Conservation (phyloP, 768 basidiomycete genomes). For the Mycena galopus region DNA sequence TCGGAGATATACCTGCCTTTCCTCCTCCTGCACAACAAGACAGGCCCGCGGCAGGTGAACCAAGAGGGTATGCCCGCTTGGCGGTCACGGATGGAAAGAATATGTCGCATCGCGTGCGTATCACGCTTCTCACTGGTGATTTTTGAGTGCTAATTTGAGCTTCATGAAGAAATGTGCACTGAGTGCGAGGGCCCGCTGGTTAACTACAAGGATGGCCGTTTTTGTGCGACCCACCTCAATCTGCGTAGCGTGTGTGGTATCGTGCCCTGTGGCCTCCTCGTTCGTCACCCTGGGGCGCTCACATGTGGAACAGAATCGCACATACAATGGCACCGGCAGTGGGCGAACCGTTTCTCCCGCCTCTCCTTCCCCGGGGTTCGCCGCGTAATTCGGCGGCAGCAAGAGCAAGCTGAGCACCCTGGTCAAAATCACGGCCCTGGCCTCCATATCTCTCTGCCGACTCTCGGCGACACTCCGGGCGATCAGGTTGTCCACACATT, state of each 20-base stretch:
- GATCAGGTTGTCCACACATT: constrained; percentile 34
- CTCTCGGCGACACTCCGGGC: constrained; percentile 15
- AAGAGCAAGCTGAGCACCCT: neutral
- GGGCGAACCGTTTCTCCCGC: neutral
- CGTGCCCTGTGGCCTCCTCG: constrained; percentile 6
- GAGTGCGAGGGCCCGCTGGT: constrained; percentile 35
- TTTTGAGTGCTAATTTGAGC: neutral
- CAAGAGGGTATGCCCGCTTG: neutral
- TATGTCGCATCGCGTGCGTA: neutral
- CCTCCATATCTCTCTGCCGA: neutral
- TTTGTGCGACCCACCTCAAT: too few species aligned
- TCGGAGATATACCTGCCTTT: neutral
- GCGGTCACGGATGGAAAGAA: neutral
- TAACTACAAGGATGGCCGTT: too few species aligned
- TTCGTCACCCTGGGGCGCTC: constrained; percentile 8
- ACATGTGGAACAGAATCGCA: neutral
- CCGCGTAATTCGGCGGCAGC: constrained; percentile 12
- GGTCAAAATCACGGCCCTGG: neutral
- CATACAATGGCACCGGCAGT: constrained; percentile 1
- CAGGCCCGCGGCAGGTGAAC: neutral
- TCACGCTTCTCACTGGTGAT: neutral
- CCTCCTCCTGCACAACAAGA: too few species aligned
- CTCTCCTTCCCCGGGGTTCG: constrained; percentile 12
- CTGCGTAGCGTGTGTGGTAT: too few species aligned
- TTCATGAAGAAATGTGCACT: constrained; percentile 41